A percentile compares a stretch with the other conserved stretches of the same genome.
Conservation (phyloP, 345 rosid genomes). For the Sonneratia alba region DNA sequence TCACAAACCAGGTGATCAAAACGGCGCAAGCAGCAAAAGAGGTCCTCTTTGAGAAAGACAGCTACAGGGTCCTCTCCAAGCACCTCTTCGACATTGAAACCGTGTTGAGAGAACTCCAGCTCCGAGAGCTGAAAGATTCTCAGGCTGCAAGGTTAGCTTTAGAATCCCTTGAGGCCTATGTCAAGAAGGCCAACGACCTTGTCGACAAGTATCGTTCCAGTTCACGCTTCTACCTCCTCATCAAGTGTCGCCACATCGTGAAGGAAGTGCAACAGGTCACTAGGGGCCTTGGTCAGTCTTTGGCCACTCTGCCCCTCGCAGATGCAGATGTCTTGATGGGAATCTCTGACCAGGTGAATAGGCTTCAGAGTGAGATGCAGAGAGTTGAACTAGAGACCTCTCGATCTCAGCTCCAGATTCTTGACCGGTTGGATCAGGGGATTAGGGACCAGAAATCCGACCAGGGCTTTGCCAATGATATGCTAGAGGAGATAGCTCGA, state of each 20-base stretch:
- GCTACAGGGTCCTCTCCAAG: conserved; percentile 55
- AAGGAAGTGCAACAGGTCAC: conserved; percentile 58
- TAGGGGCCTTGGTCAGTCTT: conserved; percentile 51
- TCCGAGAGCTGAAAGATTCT: conserved; percentile 42
- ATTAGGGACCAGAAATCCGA: conserved; percentile 48
- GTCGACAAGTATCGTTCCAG: conserved; percentile 48
- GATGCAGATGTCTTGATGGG: conserved; percentile 46
- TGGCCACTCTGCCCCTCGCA: conserved; percentile 43
- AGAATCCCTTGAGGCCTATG: conserved; percentile 46
- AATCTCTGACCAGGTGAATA: conserved; percentile 46
- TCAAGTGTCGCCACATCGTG: conserved; percentile 49
- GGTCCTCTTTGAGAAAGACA: conserved; percentile 47
- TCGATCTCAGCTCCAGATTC: conserved; percentile 40
- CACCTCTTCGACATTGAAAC: conserved; percentile 63
- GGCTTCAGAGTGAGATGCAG: conserved; percentile 63
- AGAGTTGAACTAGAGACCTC: conserved; percentile 51
- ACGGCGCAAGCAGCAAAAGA: conserved; percentile 70
- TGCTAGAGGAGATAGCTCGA: conserved; percentile 53
- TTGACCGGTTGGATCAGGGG: conserved; percentile 50
- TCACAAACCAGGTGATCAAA: conserved; percentile 49
- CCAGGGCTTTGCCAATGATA: conserved; percentile 56
- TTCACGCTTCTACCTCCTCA: conserved; percentile 46
- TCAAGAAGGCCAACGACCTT: conserved; percentile 49
- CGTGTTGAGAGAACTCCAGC: conserved; percentile 48
- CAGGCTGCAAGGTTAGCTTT: conserved; percentile 47